Evolutionary conservation across 345 rosid genomes (phyloP), one percentile per base, ranked within the genome.

Genomic region (Syzygium aqueum): DNA sequence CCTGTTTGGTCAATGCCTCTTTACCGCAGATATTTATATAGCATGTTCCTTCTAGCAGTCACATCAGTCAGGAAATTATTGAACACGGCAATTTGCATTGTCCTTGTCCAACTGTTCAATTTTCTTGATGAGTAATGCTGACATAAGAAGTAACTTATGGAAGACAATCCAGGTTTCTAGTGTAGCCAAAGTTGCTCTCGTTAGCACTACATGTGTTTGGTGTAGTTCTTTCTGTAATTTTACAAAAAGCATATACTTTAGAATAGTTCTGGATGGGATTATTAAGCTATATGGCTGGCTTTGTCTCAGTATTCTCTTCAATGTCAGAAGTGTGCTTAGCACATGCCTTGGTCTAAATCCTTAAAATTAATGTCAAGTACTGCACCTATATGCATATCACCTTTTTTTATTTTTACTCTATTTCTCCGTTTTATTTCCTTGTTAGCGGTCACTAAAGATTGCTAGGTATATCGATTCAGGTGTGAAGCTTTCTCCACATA

Each of bases 401-500:
- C 52, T 85, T 25, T 73, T 67, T 33, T 73, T 22, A 9, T 84
- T 87, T 87, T 59, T 49, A 77, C 19, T 59, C 12, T 51, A 49
- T 56, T 43, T 7, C n/a, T 19, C 14, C 21, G 25, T 33, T 54
- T 12, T 33, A 56, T 3, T n/a, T 33, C 25, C 80, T 67, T 67
- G 43, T 73, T 22, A 86, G 40, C 7, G 13, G 37, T 73, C 30
- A 53, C 84, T 43, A 27, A 12, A 51, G 65, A 57, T n/a, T 73
- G 23, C 80, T 73, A 9, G 25, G 13, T 73, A 83, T 85, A 37
- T 59, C 57, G 86, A 77, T 91, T 92, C 92, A 98, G 99, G 99
- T 96, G 99, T 91, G 99, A 98, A 93, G 98, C 93, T 84, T 96
- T 98, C 95, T 98, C 99, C 33, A 96, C 99, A n/a, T 98, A 98